Evolutionary conservation across 352 stramenopile genomes (phyloP).

Genomic region (Elongisporangium prolatum): DNA sequence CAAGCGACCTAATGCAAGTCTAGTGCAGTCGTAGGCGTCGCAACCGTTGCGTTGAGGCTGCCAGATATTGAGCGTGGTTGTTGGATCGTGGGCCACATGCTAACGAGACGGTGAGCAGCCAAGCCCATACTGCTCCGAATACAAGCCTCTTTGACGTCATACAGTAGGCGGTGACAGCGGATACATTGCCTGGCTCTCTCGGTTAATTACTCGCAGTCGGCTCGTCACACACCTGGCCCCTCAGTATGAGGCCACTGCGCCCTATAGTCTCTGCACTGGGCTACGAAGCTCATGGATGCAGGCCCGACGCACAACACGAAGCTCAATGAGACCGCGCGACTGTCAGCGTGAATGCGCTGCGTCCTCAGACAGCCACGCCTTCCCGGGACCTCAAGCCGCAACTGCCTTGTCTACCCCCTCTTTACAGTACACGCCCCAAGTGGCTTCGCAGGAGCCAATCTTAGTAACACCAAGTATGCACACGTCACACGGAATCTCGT

Average conservation of each 20-base stretch:
- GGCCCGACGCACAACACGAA: not conserved
- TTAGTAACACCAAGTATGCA: constrained; percentile 11
- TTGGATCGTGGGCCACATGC: not conserved
- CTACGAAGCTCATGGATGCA: not conserved
- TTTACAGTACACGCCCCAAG: constrained; percentile 2
- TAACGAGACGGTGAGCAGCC: not conserved
- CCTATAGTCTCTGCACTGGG: not conserved
- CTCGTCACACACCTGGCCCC: not conserved
- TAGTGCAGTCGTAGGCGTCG: not conserved
- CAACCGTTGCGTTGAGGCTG: not conserved
- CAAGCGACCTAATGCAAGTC: not conserved
- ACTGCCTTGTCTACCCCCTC: constrained; percentile 1
- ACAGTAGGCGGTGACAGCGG: not conserved
- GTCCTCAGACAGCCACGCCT: not conserved
- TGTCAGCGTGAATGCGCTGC: not conserved
- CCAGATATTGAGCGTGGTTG: not conserved
- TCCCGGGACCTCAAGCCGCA: constrained; percentile 17
- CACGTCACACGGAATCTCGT: constrained; percentile 20
- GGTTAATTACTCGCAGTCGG: not conserved
- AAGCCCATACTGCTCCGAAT: not conserved
- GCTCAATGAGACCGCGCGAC: not conserved
- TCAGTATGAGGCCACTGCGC: too few relatives aligned
- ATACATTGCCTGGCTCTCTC: not conserved
- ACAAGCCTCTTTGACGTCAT: not conserved
- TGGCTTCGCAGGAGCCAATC: constrained; percentile 6